These are phyloP conservation scores for Candida anutae DNA, from an alignment of 1,139 yeast genomes.

Conservation along the genomic window DNA sequence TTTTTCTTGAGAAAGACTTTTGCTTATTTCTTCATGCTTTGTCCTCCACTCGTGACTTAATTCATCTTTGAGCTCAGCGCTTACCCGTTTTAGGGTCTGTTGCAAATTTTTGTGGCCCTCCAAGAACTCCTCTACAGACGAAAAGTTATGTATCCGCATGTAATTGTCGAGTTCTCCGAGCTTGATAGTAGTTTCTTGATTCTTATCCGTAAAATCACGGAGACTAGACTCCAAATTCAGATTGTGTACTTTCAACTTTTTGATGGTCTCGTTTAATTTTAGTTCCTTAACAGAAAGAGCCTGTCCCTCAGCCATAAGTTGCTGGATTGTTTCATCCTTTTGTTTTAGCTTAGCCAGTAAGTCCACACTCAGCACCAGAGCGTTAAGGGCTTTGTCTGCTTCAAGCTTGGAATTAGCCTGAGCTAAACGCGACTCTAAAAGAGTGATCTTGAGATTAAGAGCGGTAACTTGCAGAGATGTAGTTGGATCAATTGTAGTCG, in stretches of 20 bases:
- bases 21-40: slow-evolving; percentile 31
- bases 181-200: slow-evolving; percentile 20
- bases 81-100: slow-evolving; percentile 9
- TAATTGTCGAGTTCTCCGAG: slow-evolving; percentile 29
- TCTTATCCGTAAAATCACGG: slow-evolving; percentile 22
- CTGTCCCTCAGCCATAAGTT: slow-evolving; percentile 71
- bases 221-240: slow-evolving; percentile 32
- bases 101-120: slow-evolving; percentile 11
- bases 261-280: slow-evolving; percentile 58
- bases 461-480: neutral
- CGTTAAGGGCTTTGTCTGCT: slow-evolving; percentile 2
- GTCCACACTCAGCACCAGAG: slow-evolving; percentile 26
- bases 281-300: slow-evolving; percentile 69
- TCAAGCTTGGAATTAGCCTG: neutral
- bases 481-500: slow-evolving; percentile 5
- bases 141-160: slow-evolving; percentile 20
- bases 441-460: neutral
- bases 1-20: slow-evolving; percentile 26
- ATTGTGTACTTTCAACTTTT: slow-evolving; percentile 49
- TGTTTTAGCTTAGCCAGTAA: slow-evolving; percentile 24
- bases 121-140: slow-evolving; percentile 19
- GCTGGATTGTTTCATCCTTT: slow-evolving; percentile 51
- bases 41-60: slow-evolving; percentile 23
- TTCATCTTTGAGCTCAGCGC: slow-evolving; percentile 15
- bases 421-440: neutral